A percentile compares a stretch with the other conserved stretches of the same genome.
Conservation (phyloP, 371 early-diverging fungal species). For the Neoconidiobolus thromboides region DNA sequence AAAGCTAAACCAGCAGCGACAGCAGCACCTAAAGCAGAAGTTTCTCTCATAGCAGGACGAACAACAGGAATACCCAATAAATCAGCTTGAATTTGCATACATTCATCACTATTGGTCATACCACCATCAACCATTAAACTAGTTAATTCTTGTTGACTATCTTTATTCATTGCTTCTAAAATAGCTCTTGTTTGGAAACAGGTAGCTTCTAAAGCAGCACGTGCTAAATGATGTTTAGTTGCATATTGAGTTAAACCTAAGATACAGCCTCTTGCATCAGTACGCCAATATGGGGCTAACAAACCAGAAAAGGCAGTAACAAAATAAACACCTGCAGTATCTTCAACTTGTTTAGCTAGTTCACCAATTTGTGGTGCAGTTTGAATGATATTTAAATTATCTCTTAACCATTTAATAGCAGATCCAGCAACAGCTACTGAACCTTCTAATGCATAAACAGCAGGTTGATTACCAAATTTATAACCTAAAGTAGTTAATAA, state of each 20-base stretch:
- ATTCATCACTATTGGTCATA: conserved; percentile 66
- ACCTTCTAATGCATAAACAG: conserved; percentile 80
- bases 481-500: conserved; percentile 83
- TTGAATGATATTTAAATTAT: conserved; percentile 64
- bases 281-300: conserved; percentile 90
- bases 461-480: conserved; percentile 60
- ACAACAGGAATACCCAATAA: conserved; percentile 60
- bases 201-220: conserved; percentile 77
- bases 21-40: conserved; percentile 86
- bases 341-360: conserved; percentile 31
- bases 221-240: conserved; percentile 60
- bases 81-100: conserved; percentile 87
- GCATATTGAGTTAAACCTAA: conserved; percentile 80
- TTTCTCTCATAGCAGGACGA: conserved; percentile 81
- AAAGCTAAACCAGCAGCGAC: conserved; percentile 74
- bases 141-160: conserved; percentile 38
- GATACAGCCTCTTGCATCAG: conserved; percentile 75
- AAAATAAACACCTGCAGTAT: conserved; percentile 83
- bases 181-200: conserved; percentile 80
- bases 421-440: conserved; percentile 88
- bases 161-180: conserved; percentile 70
- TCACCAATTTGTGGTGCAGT: conserved; percentile 46
- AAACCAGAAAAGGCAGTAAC: conserved; percentile 88
- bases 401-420: conserved; percentile 79
- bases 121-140: conserved; percentile 82